Evolutionary conservation across 2,329 filamentous ascomycete genomes (phyloP), one percentile per base, ranked within the genome.

Genomic region (Penicillium sumatraense): DNA sequence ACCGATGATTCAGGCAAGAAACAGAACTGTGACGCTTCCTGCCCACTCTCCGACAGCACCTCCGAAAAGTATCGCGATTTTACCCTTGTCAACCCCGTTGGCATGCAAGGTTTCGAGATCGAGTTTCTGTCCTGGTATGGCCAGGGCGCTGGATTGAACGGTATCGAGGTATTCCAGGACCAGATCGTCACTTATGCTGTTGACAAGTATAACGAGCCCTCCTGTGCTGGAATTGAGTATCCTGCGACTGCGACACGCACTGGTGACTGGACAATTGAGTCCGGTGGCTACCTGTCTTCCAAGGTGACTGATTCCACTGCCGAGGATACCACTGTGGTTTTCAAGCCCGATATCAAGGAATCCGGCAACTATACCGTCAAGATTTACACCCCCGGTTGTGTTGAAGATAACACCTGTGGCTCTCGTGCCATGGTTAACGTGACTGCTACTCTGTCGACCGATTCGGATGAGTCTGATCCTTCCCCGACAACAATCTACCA

Each of bases 321-420:
- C 1, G 77, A 85, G 40, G 81, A 85, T 0, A 85, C 87, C 0
- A 85, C 85, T 0, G 87, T 98, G 5, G 85, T 89, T 3, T 74
- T 74, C 29, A 79, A 83, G 50, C 95, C 96, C 1, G 88, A 96
- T 69, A 89, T 99, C 61, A 86, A 86, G 62, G 88, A 96, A 69
- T 89, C 91, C 1, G 96, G 95, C 47, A 93, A 96, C 68, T 99
- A 99, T 74, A 89, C 89, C 0, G 86, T 99, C 66, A 90, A 89
- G 56, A 79, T 99, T 57, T 99, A 93, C 75, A 99, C 95, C 0
- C 95, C 95, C 14, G 95, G 95, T 18, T 99, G 96, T 71, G 76
- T 85, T 24, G 86, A 90, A 63, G 93, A 97, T 69, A 82, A 82
- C 49, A 89, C 88, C 2, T 99, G 96, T 71, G 72, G 71, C 16